Base-by-base conservation (phyloP, 2,329 filamentous ascomycete species). In the Xylaria sp. region DNA sequence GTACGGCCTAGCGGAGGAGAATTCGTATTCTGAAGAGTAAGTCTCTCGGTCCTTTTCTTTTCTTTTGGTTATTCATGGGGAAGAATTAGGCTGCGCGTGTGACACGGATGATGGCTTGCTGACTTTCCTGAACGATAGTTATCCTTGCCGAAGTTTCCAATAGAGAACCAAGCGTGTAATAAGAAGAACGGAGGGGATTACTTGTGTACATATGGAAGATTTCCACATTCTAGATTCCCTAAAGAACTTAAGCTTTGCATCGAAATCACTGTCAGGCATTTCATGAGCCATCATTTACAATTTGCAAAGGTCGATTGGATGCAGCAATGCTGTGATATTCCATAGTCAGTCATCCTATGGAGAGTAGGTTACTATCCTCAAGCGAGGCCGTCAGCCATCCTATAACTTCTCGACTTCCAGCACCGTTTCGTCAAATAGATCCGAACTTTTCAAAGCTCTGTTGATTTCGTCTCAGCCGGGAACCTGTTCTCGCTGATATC, bases 11-110 rank as follows among this genome's bases (percentile, higher is more conserved):
- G 81, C 84, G 38, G 81, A 83, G 74, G 89, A 94, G 76, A 86
- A 91, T 76, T 86, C 90, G 66, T 97, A 97, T 80, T 82, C 86
- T 38, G 84, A 86, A 57, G 79, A 84, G 92, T 93, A 82, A 80
- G 90, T 89, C 36, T 5, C 22, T 11, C 25, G 27, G 27, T 4
- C 4, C 3, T 57, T 3, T 27, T 44, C 25, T 51, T 31, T 31
- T 27, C 13, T 4, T 39, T 15, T 27, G 17, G 17, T 42, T 5
- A 3, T 20, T 17, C n/a, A 27, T n/a, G 53, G 63, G 13, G 55
- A 27, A 17, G 39, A 9, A 10, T 13, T 51, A 15, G 6, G 31
- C 27, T 9, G 31, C 9, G 29, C 20, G 25, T 20, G 15, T 17
- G 5, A 55, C 5, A 3, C 45, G n/a, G 7, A 15, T 13, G 42